A percentile compares a stretch with the other conserved stretches of the same genome.
Evolutionary conservation across 352 stramenopile genomes (phyloP).

Genomic region (Phytophthora capsici): DNA sequence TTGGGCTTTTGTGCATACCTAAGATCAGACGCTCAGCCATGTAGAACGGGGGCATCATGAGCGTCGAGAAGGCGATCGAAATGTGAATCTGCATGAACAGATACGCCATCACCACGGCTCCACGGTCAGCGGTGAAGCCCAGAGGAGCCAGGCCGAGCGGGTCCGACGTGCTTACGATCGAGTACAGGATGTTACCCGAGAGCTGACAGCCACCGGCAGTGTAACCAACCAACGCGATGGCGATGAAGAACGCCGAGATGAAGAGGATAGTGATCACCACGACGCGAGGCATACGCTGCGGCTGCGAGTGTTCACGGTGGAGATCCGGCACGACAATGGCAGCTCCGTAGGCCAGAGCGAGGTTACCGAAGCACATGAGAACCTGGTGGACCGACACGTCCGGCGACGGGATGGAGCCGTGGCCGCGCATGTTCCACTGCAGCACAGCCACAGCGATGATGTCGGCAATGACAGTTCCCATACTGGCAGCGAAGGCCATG

Average conservation of each 20-base stretch:
- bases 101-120: constrained; percentile 57
- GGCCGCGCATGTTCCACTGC: constrained; percentile 54
- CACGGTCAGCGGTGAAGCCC: constrained; percentile 53
- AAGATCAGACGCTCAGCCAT: constrained; percentile 65
- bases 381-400: constrained; percentile 52
- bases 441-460: constrained; percentile 46
- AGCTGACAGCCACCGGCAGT: constrained; percentile 59
- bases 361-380: constrained; percentile 55
- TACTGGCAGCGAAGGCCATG: constrained; percentile 49
- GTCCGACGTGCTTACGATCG: constrained; percentile 44
- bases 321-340: constrained; percentile 61
- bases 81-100: constrained; percentile 65
- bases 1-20: constrained; percentile 59
- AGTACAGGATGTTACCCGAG: constrained; percentile 63
- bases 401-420: constrained; percentile 43
- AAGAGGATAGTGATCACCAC: constrained; percentile 56
- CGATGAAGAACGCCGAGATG: constrained; percentile 57
- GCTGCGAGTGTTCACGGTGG: constrained; percentile 57
- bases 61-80: constrained; percentile 54
- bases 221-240: constrained; percentile 47
- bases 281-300: constrained; percentile 57
- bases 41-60: constrained; percentile 64
- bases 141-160: constrained; percentile 40
- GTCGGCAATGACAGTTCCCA: constrained; percentile 61
- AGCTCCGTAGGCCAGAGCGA: constrained; percentile 57